Conservation (phyloP, 345 rosid genomes). For the Triadica sebifera region DNA sequence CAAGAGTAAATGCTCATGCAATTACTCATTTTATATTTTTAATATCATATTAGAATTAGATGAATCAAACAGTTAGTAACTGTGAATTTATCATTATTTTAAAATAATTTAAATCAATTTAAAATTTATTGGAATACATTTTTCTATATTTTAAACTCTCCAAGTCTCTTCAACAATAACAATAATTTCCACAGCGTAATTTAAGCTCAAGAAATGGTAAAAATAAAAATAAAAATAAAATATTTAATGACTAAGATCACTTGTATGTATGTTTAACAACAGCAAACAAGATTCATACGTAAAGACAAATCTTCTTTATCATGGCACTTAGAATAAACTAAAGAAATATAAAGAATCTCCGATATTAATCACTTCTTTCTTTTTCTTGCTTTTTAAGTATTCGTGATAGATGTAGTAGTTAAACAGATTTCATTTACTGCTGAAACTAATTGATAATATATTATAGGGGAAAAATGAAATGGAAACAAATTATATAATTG, state of each 20-base stretch:
- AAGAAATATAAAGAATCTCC: neutral
- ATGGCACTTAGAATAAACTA: neutral
- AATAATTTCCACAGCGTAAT: neutral
- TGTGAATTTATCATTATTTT: too few relatives aligned
- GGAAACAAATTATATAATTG: conserved; percentile 3
- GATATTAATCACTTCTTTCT: neutral
- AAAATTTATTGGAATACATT: too few relatives aligned
- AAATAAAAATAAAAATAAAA: neutral
- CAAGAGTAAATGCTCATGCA: too few relatives aligned
- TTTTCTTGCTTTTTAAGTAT: conserved; percentile 22
- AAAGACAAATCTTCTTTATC: neutral
- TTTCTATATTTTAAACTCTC: too few relatives aligned
- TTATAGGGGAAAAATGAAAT: neutral
- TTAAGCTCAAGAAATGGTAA: conserved; percentile 1
- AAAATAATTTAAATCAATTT: too few relatives aligned
- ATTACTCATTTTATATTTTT: too few relatives aligned
- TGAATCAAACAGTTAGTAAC: too few relatives aligned
- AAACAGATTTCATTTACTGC: neutral
- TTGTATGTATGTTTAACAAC: neutral
- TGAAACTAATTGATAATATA: conserved; percentile 1
- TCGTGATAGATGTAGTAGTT: conserved; percentile 1
- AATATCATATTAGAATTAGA: too few relatives aligned
- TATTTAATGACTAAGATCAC: conserved; percentile 15
- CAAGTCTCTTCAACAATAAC: too few relatives aligned
- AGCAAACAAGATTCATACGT: neutral